A percentile compares a stretch with the other conserved stretches of the same genome.
These are phyloP conservation scores for Smittium culicis DNA, from an alignment of 371 early-diverging fungal species.

Conservation along the genomic window DNA sequence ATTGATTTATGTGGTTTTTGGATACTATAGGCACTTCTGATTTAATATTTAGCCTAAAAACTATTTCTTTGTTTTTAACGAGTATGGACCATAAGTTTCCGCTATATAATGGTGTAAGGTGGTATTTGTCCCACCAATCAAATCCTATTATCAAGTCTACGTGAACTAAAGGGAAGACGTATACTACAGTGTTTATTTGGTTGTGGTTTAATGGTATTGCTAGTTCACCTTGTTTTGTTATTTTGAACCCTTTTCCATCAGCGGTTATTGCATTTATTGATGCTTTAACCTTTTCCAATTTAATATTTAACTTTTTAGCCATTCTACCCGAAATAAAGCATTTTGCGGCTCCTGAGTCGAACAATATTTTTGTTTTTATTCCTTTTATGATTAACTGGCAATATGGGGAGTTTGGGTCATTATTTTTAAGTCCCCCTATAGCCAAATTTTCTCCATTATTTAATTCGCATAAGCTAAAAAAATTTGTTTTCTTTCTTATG, in stretches of 20 bases:
- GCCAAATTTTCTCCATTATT: not conserved
- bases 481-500: not conserved
- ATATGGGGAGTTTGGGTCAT: not conserved
- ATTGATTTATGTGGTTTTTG: not conserved
- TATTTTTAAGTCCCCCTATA: not conserved
- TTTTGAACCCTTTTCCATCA: not conserved
- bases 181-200: not conserved
- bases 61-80: not conserved
- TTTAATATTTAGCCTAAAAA: not conserved
- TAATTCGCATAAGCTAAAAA: not conserved
- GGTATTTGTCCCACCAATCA: constrained; percentile 4
- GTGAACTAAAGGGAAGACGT: not conserved
- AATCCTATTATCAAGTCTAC: constrained; percentile 1
- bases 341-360: constrained; percentile 2
- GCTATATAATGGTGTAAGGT: not conserved
- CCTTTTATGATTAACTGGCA: not conserved
- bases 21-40: constrained; percentile 2
- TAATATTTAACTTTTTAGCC: constrained; percentile 2
- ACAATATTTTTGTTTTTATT: not conserved
- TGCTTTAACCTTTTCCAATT: not conserved
- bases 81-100: not conserved
- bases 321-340: constrained; percentile 6
- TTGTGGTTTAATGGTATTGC: not conserved
- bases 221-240: not conserved
- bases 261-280: not conserved